Evolutionary conservation across 768 basidiomycete genomes (phyloP), one percentile per base, ranked within the genome.

Genomic region (Pisolithus sp.): DNA sequence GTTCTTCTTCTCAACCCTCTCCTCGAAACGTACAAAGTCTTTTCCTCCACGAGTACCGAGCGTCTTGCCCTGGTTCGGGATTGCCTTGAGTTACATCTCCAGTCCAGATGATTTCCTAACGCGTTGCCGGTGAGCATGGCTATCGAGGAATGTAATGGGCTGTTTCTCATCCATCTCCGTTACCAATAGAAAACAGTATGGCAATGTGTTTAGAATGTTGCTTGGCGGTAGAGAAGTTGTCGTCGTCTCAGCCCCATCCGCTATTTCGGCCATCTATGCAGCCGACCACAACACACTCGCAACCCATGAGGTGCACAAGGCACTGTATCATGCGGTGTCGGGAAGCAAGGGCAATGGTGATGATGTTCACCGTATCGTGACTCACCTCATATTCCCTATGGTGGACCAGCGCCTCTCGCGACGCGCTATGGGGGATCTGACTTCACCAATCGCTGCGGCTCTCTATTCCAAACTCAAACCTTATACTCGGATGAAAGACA

Each of bases 331-430:
- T 56, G 20, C 47, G 55, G 52, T 57, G 21, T 18, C 40, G 7
- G 40, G 40, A 20, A 8, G 7, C 3, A 41, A 20, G 18, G 40
- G 40, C 7, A 41, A 41, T 7, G 20, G n/a, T 8, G 4, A 3
- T 6, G 21, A 41, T 7, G 18, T 41, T 21, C 13, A 61, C 41
- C 61, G 61, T 59, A 40, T 58, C 18, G 52, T 18, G 38, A 38
- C 49, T 12, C n/a, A 41, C 18, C 40, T 41, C 4, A 59, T 65
- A 28, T 63, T 51, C 18, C 64, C 62, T 0, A 56, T 64, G 1
- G 42, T 64, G 12, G 62, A 61, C 44, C 65, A 23, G 45, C 17
- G 34, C 4, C 48, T 64, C 28, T 65, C 62, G 0, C 50, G 23
- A 3, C 56, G 43, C 26, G 51, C 47, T 3, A 23, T 64, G 12